Evolutionary conservation across 2,329 filamentous ascomycete species (phyloP), one percentile per base, ranked within the genome.

Genomic region (Arthrobotrys conoides): DNA sequence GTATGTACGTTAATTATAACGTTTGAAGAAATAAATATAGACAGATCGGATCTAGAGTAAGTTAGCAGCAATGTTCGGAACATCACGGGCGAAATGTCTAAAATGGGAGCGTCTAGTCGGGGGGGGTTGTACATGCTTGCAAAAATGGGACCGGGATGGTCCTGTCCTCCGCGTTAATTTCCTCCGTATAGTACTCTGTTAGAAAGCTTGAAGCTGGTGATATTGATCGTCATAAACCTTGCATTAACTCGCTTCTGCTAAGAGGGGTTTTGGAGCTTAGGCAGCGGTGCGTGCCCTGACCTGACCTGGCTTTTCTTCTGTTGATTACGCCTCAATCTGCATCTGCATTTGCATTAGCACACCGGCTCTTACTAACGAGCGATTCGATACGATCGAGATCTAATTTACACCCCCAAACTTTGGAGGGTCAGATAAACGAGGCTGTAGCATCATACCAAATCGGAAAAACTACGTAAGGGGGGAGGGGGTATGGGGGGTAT

Each of bases 351-450:
- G 30, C 57, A 61, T 27, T 44, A 24, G 33, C 57, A 61, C 27
- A 27, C 53, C 41, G 46, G 30, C 30, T 38, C 30, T 36, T 64
- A 44, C 36, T 69, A 68, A 72, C 49, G 44, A 30, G 6, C 27
- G 27, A 30, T 48, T 1, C 57, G 68, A 30, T 48, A 9, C 57
- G 68, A 72, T 78, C 75, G 75, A 55, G 75, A 78, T 78, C 75
- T 71, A 22, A 57, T 55, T 30, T 30, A 51, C 49, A 30, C 63
- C 41, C 49, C 33, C 71, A 41, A 61, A 67, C 44, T 46, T 53
- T 53, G n/a, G 38, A 67, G 20, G 20, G 20, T 27, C 12, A 77
- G 67, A 77, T 71, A 67, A 76, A 77, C 67, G 73, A 77, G 59
- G 66, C 51, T 49, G 20, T 44, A 27, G 46, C 18, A 27, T 16